Evolutionary conservation across 83 land plant genomes (phyloP), one percentile per base, ranked within the genome.

Genomic region (Picea engelmannii): DNA sequence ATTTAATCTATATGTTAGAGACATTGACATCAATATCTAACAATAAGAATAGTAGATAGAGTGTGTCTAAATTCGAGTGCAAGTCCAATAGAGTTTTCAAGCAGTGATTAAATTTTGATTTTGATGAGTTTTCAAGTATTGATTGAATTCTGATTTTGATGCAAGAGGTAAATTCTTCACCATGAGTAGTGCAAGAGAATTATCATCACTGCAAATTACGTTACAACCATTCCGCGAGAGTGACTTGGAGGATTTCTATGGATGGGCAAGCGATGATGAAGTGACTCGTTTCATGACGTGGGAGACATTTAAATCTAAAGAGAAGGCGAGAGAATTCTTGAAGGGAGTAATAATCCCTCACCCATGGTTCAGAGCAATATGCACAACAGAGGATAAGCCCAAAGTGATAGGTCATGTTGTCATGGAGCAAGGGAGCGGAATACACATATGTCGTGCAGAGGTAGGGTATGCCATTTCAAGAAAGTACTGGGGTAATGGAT

Each of bases 311-410:
- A 82, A 76, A 2, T 76, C 81, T 24, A 75, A 15, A 31, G 88
- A 85, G 21, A 73, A 77, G 6, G 86, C 85, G 0, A 35, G 84
- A 17, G 47, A 47, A 13, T 86, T 81, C 81, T 1, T 88, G 31
- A 7, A 77, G 20, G 62, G 69, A 4, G 42, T 71, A 6, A 80
- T 69, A 52, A 79, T 88, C 2, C 88, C 88, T 6, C 90, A 88
- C 69, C 84, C 85, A 20, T 90, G 84, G 83, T 84, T 80, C 49
- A 83, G 84, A 23, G 83, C 88, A 73, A 90, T 90, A 25, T 90
- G 91, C 85, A 59, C 47, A 5, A 18, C 82, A 24, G 87, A 79
- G 59, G 85, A 47, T 81, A 82, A 81, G 13, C 78, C 93, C 2
- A 5, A 5, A 47, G 52, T 8, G 52, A 67, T 83, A 68, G 92